Conservation (phyloP, 345 rosid genomes). For the Boechera retrofracta region DNA sequence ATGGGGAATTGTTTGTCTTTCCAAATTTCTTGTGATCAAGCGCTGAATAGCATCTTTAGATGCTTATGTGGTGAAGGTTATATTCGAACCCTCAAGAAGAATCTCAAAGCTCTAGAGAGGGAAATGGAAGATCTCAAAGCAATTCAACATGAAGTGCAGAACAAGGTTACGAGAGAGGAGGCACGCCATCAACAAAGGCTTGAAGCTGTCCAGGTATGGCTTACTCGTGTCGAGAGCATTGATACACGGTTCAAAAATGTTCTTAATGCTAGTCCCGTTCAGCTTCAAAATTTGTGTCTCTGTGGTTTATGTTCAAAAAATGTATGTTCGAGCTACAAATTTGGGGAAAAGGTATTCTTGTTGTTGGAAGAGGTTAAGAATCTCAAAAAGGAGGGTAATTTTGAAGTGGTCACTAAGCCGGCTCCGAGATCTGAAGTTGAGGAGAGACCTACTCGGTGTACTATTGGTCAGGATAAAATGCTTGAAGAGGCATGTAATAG, state of each 20-base stretch:
- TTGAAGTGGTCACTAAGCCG: too few relatives aligned
- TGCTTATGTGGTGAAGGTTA: background rate
- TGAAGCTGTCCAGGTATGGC: background rate
- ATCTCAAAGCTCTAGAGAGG: background rate
- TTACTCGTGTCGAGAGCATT: background rate
- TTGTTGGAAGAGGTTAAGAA: too few relatives aligned
- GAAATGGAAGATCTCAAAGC: background rate
- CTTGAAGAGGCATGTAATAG: too few relatives aligned
- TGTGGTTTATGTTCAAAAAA: background rate
- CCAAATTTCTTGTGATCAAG: background rate
- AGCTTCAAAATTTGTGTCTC: background rate
- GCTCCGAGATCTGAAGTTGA: too few relatives aligned
- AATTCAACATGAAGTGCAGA: background rate
- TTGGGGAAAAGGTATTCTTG: too few relatives aligned
- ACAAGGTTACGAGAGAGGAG: background rate
- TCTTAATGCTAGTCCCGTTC: too few relatives aligned
- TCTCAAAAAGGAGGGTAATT: too few relatives aligned
- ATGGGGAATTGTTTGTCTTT: background rate
- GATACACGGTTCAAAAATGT: background rate
- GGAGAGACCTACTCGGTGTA: too few relatives aligned
- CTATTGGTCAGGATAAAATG: too few relatives aligned
- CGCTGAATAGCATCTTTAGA: background rate
- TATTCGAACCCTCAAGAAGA: background rate
- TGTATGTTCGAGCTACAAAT: too few relatives aligned
- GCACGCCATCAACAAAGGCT: background rate